Evolutionary conservation across 257 asterid species (phyloP).

Genomic region (Salvia miltiorrhiza): DNA sequence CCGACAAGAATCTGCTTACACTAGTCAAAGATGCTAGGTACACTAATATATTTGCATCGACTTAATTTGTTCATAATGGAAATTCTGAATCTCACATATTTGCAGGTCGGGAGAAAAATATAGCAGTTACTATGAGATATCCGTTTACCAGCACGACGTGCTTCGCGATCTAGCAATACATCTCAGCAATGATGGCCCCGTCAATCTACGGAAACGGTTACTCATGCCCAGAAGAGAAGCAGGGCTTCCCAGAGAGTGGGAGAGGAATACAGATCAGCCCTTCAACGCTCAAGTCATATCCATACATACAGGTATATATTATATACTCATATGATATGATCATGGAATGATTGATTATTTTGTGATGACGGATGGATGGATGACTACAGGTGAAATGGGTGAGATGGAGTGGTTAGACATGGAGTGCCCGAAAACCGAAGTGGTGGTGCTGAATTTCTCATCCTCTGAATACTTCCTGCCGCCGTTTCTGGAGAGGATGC

Average conservation of each 20-base stretch:
- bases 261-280: slow-evolving; percentile 62
- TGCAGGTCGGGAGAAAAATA: slow-evolving; percentile 80
- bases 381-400: slow-evolving; percentile 79
- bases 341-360: too few relatives aligned
- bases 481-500: slow-evolving; percentile 71
- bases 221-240: slow-evolving; percentile 81
- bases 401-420: slow-evolving; percentile 73
- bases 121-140: slow-evolving; percentile 83
- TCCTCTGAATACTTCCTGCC: slow-evolving; percentile 65
- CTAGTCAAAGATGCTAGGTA: slow-evolving; percentile 84
- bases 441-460: slow-evolving; percentile 70
- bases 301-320: slow-evolving; percentile 61
- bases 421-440: slow-evolving; percentile 89
- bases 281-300: slow-evolving; percentile 83
- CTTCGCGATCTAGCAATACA: slow-evolving; percentile 82
- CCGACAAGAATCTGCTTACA: slow-evolving; percentile 76
- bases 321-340: too few relatives aligned
- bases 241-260: slow-evolving; percentile 84
- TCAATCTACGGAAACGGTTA: slow-evolving; percentile 58
- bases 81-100: neutral
- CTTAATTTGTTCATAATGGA: neutral
- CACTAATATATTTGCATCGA: neutral
- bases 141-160: slow-evolving; percentile 85
- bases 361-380: neutral
- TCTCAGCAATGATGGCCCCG: slow-evolving; percentile 45